A percentile compares a stretch with the other conserved stretches of the same genome.
These are phyloP conservation scores for Saprolegnia diclina DNA, from an alignment of 352 stramenopile genomes.

Conservation along the genomic window DNA sequence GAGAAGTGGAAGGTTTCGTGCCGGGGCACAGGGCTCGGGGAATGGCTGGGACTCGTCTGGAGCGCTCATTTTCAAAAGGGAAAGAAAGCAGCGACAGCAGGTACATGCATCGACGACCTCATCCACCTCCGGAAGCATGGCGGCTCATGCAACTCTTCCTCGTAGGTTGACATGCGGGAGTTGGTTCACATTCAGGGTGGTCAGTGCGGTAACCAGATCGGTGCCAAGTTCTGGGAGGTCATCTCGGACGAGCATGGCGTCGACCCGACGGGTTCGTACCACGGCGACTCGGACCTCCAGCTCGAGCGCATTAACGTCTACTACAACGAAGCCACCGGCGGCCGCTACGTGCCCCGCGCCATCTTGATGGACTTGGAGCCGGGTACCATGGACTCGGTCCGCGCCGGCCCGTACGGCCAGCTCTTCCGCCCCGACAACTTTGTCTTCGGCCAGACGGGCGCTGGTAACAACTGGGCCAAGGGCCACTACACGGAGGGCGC, in stretches of 20 bases:
- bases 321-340: slow-evolving; percentile 98
- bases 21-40: slow-evolving; percentile 14
- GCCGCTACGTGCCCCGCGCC: slow-evolving; percentile 96
- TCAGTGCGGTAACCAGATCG: slow-evolving; percentile 99
- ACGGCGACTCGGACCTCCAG: slow-evolving; percentile 95
- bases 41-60: slow-evolving; percentile 23
- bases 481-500: slow-evolving; percentile 99
- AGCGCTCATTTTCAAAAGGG: slow-evolving; percentile 28
- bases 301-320: slow-evolving; percentile 99
- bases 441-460: slow-evolving; percentile 97
- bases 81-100: not conserved
- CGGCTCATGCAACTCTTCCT: not conserved
- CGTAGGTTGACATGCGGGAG: slow-evolving; percentile 80
- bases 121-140: not conserved
- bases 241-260: slow-evolving; percentile 97
- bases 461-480: slow-evolving; percentile 99
- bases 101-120: not conserved
- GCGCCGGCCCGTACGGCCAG: slow-evolving; percentile 92
- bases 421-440: slow-evolving; percentile 99
- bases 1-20: not conserved
- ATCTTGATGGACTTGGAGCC: slow-evolving; percentile 99
- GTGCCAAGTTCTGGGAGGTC: slow-evolving; percentile 97
- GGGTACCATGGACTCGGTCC: slow-evolving; percentile 98
- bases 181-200: slow-evolving; percentile 98
- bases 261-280: slow-evolving; percentile 87